A percentile compares a stretch with the other conserved stretches of the same genome.
These are phyloP conservation scores for Xylaria arbuscula DNA, from an alignment of 2,329 filamentous ascomycete genomes.

Conservation along the genomic window DNA sequence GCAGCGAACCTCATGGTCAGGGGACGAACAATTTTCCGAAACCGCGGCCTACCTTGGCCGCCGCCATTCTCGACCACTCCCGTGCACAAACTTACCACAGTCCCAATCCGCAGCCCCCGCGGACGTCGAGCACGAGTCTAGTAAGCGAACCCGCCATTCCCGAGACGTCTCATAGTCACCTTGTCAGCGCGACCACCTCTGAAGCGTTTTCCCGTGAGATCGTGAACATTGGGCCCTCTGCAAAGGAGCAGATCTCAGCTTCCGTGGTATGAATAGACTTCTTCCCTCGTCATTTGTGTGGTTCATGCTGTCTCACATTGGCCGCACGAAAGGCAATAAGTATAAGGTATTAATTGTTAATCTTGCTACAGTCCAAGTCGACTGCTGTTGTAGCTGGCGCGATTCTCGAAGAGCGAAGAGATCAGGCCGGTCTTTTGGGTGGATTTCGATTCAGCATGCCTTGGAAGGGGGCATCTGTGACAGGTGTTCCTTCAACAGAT, in stretches of 20 bases:
- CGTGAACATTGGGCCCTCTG: background rate
- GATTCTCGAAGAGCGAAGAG: constrained; percentile 42
- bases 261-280: constrained; percentile 27
- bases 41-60: constrained; percentile 52
- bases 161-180: constrained; percentile 61
- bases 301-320: background rate
- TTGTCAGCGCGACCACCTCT: constrained; percentile 27
- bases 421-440: constrained; percentile 48
- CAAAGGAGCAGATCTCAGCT: constrained; percentile 25
- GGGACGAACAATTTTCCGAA: constrained; percentile 33
- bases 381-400: constrained; percentile 46
- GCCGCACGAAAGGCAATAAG: background rate
- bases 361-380: constrained; percentile 42
- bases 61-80: constrained; percentile 59
- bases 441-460: constrained; percentile 60
- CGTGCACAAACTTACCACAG: constrained; percentile 48
- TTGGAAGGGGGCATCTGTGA: constrained; percentile 51
- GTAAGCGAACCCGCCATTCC: constrained; percentile 67
- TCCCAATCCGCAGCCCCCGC: constrained; percentile 23
- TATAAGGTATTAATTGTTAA: constrained; percentile 20
- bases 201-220: constrained; percentile 11
- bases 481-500: constrained; percentile 33
- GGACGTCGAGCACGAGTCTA: constrained; percentile 53
- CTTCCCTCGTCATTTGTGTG: background rate
- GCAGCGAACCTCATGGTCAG: constrained; percentile 39